Evolutionary conservation across 176 grass and related monocot genomes (phyloP).

Genomic region (Oryza brachyantha): DNA sequence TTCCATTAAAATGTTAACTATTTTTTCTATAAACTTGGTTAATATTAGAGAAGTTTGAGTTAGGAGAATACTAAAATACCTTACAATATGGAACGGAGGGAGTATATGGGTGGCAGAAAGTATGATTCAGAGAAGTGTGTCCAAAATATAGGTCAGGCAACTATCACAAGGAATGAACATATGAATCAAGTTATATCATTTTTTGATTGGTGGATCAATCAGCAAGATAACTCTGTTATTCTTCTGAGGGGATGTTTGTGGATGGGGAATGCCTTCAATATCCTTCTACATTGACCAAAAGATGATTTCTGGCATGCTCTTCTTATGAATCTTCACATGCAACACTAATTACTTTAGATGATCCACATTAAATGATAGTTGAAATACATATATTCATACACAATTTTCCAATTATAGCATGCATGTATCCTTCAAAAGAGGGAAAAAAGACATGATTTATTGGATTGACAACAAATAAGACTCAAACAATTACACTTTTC

Average conservation of each 20-base stretch:
- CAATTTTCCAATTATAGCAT: background rate
- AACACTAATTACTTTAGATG: background rate
- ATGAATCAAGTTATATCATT: conserved; percentile 8
- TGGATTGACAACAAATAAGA: background rate
- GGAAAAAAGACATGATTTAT: background rate
- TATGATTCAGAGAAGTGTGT: background rate
- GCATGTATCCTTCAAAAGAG: conserved; percentile 3
- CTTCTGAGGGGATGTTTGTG: background rate
- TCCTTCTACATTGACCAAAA: background rate
- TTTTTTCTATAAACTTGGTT: too few relatives aligned
- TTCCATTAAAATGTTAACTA: too few relatives aligned
- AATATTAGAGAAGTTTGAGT: too few relatives aligned
- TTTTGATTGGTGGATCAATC: background rate
- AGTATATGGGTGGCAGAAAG: background rate
- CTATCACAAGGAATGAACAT: background rate
- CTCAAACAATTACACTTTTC: conserved; percentile 10
- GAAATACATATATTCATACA: conserved; percentile 1
- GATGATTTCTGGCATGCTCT: background rate
- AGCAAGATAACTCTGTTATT: background rate
- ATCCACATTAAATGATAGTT: background rate
- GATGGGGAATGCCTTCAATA: background rate
- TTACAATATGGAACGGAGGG: too few relatives aligned
- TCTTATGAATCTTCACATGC: background rate
- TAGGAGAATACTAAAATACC: too few relatives aligned
- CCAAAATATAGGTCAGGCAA: background rate